Percentiles rank a stretch among this genome's conserved stretches.
Conservation (phyloP, 1,284 basidiomycete species). For the Heterobasidion annosum region DNA sequence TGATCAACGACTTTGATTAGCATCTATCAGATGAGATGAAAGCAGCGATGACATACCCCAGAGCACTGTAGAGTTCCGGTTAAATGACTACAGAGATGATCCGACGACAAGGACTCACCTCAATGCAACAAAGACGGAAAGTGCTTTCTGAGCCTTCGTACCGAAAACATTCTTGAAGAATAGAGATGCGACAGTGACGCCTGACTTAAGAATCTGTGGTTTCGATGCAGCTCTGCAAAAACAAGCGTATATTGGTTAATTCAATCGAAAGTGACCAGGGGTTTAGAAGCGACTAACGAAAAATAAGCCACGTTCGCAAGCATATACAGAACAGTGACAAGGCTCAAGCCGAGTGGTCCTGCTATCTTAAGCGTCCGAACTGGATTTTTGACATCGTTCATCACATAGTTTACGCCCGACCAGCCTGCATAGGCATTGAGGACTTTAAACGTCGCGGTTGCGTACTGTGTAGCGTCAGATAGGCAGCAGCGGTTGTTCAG, state of each 20-base stretch:
- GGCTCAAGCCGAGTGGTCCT: conserved; percentile 39
- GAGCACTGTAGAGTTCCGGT: neutral
- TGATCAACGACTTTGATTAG: too few relatives aligned
- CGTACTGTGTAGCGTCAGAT: conserved; percentile 26
- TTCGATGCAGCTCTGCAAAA: conserved; percentile 26
- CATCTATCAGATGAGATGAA: neutral
- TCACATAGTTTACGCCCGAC: conserved; percentile 41
- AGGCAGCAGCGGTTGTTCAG: neutral
- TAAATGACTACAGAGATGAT: neutral
- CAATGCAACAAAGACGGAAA: conserved; percentile 43
- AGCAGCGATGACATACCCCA: conserved; percentile 5
- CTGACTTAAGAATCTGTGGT: conserved; percentile 32
- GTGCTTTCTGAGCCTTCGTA: conserved; percentile 30
- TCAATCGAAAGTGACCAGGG: neutral
- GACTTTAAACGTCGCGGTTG: conserved; percentile 52
- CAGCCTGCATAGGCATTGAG: conserved; percentile 48
- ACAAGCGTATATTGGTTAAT: too few relatives aligned
- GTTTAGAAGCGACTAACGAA: conserved; percentile 17
- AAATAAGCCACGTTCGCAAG: conserved; percentile 49
- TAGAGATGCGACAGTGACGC: conserved; percentile 40
- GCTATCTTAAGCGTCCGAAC: conserved; percentile 45
- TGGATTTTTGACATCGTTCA: conserved; percentile 45
- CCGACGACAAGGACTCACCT: conserved; percentile 23
- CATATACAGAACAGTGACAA: conserved; percentile 38
- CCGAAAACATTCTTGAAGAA: conserved; percentile 53